A percentile compares a stretch with the other conserved stretches of the same genome.
phyloP scores from a whole-genome alignment of 768 basidiomycete species.

The Amyloporia xantha region DNA sequence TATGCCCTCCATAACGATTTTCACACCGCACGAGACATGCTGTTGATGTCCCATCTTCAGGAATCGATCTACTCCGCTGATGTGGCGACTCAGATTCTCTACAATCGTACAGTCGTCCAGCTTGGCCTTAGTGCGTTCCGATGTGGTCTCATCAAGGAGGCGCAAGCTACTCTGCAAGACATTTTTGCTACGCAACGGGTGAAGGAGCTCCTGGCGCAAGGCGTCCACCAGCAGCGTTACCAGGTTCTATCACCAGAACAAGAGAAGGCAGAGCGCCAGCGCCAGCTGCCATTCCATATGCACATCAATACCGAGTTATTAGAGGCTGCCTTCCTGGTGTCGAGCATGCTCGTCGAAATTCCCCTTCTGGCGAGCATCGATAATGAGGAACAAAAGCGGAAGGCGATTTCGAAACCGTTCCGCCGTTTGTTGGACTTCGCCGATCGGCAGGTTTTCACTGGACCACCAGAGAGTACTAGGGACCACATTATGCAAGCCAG shows the following conservation, averaged over 20 bases:
- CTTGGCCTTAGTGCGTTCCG: constrained; percentile 97
- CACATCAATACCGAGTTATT: constrained; percentile 98
- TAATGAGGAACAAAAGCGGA: constrained; percentile 88
- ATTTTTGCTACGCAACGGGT: constrained; percentile 96
- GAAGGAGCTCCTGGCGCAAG: constrained; percentile 95
- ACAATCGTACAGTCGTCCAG: constrained; percentile 96
- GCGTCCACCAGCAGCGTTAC: constrained; percentile 89
- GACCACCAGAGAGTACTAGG: constrained; percentile 95
- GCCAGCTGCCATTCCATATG: constrained; percentile 98
- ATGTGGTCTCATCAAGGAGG: constrained; percentile 88
- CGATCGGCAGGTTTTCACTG: constrained; percentile 95
- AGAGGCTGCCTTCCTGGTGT: constrained; percentile 95
- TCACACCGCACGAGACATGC: constrained; percentile 94
- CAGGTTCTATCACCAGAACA: constrained; percentile 87
- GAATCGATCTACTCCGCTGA: constrained; percentile 95
- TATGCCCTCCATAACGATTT: constrained; percentile 95
- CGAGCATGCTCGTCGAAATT: constrained; percentile 98
- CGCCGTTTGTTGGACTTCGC: constrained; percentile 92
- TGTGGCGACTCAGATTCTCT: constrained; percentile 94
- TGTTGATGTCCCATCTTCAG: constrained; percentile 98
- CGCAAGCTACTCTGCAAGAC: constrained; percentile 87
- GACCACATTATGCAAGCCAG: constrained; percentile 99
- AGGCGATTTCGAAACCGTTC: constrained; percentile 95
- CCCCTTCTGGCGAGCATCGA: constrained; percentile 92
- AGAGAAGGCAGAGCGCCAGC: constrained; percentile 92